Conservation (phyloP, 192 early-diverging fungal genomes). For the Diversispora eburnea region DNA sequence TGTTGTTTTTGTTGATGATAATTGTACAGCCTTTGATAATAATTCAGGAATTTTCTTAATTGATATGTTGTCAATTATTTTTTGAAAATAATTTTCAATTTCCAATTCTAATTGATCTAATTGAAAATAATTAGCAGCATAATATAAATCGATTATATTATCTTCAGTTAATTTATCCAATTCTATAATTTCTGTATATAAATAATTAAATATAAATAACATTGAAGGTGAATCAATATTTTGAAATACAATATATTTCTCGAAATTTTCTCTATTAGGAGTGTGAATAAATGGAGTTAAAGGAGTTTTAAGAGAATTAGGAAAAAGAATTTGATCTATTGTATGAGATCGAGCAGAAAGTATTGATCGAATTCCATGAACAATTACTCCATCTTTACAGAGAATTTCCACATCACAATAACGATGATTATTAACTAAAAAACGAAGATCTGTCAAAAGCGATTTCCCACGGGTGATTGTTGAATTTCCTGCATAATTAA, state of each 20-base stretch:
- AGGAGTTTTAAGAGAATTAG: constrained; percentile 9
- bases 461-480: neutral
- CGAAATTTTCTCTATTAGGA: too few relatives aligned
- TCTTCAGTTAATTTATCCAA: neutral
- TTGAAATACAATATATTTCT: constrained; percentile 1
- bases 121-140: constrained; percentile 18
- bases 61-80: neutral
- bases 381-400: neutral
- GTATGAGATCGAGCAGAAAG: neutral
- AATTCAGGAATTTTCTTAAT: neutral
- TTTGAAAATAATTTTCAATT: neutral
- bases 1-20: neutral
- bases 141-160: neutral
- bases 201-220: constrained; percentile 12
- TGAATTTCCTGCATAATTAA: too few relatives aligned
- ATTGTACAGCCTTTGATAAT: constrained; percentile 6
- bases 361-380: constrained; percentile 1
- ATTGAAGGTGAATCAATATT: neutral
- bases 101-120: neutral
- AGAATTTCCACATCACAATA: constrained; percentile 5
- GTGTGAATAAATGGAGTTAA: too few relatives aligned
- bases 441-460: neutral
- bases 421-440: neutral
- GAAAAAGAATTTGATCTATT: constrained; percentile 5
- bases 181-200: neutral